Base-by-base conservation (phyloP, 768 basidiomycete genomes). In the Psilocybe cubensis region DNA sequence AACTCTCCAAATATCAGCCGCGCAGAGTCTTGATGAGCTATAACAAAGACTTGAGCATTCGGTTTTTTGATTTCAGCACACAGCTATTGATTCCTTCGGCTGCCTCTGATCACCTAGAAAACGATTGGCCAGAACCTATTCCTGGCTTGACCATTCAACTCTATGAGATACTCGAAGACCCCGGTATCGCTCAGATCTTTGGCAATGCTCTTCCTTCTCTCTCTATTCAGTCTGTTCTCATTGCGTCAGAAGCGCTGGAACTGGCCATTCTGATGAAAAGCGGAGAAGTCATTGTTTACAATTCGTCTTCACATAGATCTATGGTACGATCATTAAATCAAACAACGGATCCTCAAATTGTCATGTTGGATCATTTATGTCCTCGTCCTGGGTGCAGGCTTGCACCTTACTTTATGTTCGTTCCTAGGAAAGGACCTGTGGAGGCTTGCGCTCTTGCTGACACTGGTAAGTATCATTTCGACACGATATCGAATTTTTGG, bases 11-110 rank as follows among this genome's bases (percentile, higher is more conserved):
- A 85, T 83, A 80, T 60, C 84, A 89, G 66, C 82, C 80, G 12
- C 84, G 79, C 62, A 83, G 90, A 20, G 69, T 95, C 4, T 71
- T 91, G 18, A 69, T 90, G 2, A 89, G 88, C 0, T 76, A 75
- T 52, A 85, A 91, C 65, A 72, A 74, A 9, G 86, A 94, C 67
- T 74, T 86, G 18, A 81, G 79, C 4, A 72, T 95, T 18, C 83
- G 81, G 53, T 90, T 95, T 69, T 84, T 85, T 61, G 93, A 96
- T 68, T 70, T 87, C 40, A 92, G 91, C 52, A 79, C 85, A 3
- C 86, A 89, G 25, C 76, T 93, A 2, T 72, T 92, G 3, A 73
- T 72, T n/a, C 60, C 83, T 31, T 72, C 73, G 28, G 35, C 23
- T 44, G 65, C 74, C 3, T 70, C 54, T 27, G 45, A 72, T 3